Conservation (phyloP, 1,139 yeast species). For the Pneumocystis jirovecii region DNA sequence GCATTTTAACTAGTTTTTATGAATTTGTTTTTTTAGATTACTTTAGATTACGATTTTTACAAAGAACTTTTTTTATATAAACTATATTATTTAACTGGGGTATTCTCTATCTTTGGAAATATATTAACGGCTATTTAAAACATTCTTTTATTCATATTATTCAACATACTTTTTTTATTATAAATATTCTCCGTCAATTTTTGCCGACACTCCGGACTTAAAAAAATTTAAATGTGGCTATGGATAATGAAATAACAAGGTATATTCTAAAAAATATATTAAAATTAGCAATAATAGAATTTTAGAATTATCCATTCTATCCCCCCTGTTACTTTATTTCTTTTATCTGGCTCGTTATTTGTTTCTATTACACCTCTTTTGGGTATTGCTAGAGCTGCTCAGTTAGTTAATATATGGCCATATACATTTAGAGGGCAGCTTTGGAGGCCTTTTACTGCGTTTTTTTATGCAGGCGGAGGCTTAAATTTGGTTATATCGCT, state of each 20-base stretch:
- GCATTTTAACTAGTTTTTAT: neutral
- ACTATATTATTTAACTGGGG: neutral
- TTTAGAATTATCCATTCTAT: constrained; percentile 3
- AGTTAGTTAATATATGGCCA: constrained; percentile 21
- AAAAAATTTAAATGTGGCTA: neutral
- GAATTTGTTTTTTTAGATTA: neutral
- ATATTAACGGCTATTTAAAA: neutral
- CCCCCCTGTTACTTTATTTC: constrained; percentile 22
- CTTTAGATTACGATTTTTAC: neutral
- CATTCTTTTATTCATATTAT: neutral
- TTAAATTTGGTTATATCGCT: constrained; percentile 18
- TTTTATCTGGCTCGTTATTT: constrained; percentile 17
- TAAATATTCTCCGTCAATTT: neutral
- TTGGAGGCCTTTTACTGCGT: constrained; percentile 26
- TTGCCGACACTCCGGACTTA: neutral
- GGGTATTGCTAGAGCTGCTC: constrained; percentile 14
- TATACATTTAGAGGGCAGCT: constrained; percentile 18
- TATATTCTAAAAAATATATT: neutral
- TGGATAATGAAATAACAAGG: neutral
- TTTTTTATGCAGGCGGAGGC: constrained; percentile 19
- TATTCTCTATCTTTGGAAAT: neutral
- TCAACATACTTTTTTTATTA: neutral
- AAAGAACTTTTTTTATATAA: neutral
- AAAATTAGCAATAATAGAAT: neutral
- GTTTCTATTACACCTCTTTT: constrained; percentile 17